A percentile compares a stretch with the other conserved stretches of the same genome.
Conservation (phyloP, 208 protist genomes). For the Trypanosoma caninum region DNA sequence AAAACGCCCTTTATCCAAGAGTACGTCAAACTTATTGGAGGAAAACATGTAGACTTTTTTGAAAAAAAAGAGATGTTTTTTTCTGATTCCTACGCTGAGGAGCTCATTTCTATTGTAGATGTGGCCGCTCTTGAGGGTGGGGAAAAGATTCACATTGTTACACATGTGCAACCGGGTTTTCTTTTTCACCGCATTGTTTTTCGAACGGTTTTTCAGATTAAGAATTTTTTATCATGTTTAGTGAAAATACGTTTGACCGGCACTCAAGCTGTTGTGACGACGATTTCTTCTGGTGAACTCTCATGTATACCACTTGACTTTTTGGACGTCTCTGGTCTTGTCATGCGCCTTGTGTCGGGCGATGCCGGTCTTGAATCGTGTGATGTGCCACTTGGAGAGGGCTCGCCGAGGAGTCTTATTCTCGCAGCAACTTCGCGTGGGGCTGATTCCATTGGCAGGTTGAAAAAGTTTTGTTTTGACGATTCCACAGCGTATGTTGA, state of each 20-base stretch:
- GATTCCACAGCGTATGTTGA: constrained; percentile 17
- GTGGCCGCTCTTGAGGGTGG: constrained; percentile 14
- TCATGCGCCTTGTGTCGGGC: not conserved
- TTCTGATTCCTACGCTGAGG: not conserved
- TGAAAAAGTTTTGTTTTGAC: constrained; percentile 22
- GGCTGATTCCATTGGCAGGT: constrained; percentile 22
- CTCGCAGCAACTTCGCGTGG: constrained; percentile 11
- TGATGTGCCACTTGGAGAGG: constrained; percentile 5
- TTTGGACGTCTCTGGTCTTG: constrained; percentile 8
- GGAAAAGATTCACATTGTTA: constrained; percentile 17
- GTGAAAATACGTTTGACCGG: not conserved
- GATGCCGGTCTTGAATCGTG: constrained; percentile 4
- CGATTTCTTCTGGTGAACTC: constrained; percentile 8
- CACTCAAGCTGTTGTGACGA: not conserved
- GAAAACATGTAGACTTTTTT: constrained; percentile 5
- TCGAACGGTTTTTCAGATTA: constrained; percentile 22
- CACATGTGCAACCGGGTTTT: not conserved
- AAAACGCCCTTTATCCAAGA: constrained; percentile 7
- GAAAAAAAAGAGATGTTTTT: not conserved
- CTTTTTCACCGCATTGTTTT: constrained; percentile 15
- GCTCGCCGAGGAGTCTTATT: constrained; percentile 7
- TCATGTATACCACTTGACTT: constrained; percentile 16
- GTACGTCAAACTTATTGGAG: constrained; percentile 1
- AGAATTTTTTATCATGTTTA: constrained; percentile 8
- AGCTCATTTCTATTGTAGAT: constrained; percentile 6